Base-by-base conservation (phyloP, 208 protist species). In the Leishmania braziliensis region DNA sequence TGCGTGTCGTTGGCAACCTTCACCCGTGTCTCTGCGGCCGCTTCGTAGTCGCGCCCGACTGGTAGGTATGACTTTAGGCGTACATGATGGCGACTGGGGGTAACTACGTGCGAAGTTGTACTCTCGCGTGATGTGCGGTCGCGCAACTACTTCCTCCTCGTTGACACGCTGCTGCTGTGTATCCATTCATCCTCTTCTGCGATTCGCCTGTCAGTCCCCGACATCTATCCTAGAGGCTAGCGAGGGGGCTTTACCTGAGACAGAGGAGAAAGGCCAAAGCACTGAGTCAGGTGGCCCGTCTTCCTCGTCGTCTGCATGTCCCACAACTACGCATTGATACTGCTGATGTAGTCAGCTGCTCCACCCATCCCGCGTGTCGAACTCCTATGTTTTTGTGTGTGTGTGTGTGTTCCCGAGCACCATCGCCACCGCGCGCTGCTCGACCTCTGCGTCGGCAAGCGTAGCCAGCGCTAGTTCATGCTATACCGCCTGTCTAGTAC, bases 391-490 rank as follows among this genome's bases (percentile, higher is more conserved):
- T 10, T 97, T 94, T 79, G 86, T 46, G 43, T 46, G 43, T 46
- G 88, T 33, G 92, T 96, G 29, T 98, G 96, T 77, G 84, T 97
- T 36, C 74, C 88, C n/a, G 88, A 94, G 62, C 91, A 94, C 78
- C 92, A 98, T 80, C 94, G 97, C 72, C 95, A 97, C 81, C 97
- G 93, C 78, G 82, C 82, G 20, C 76, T 97, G 23, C 54, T 97
- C 39, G 94, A 93, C 54, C 88, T 86, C n/a, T 96, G 93, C 79
- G 85, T 97, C 14, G 96, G 94, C 14, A 77, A 87, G 80, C 88
- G 91, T 33, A 95, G 81, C 62, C 76, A 93, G 56, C 94, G 95
- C 20, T 98, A 87, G 88, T 97, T 98, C 81, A 70, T 83, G 29
- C 43, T 92, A 46, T 97, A 93, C 70, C 84, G 90, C 3, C 20